phyloP scores from a whole-genome alignment of 192 early-diverging fungal species.

The Dispira simplex region DNA sequence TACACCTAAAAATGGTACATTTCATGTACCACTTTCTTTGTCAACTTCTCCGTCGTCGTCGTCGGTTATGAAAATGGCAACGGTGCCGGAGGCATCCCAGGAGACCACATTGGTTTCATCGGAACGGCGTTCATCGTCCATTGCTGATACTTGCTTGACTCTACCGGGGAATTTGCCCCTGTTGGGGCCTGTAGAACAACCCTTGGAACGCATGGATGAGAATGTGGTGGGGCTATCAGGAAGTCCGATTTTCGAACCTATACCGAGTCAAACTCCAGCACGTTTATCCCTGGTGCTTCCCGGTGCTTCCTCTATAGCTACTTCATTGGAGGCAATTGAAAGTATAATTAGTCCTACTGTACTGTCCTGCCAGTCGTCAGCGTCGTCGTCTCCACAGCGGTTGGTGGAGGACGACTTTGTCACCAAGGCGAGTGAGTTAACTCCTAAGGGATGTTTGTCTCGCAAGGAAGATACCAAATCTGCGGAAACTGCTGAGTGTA shows the following conservation, averaged over 20 bases:
- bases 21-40: too few relatives aligned
- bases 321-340: too few relatives aligned
- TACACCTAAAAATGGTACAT: too few relatives aligned
- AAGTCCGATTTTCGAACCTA: neutral
- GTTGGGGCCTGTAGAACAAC: neutral
- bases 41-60: too few relatives aligned
- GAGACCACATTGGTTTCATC: neutral
- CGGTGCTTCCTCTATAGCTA: too few relatives aligned
- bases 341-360: neutral
- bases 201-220: neutral
- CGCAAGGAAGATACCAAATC: neutral
- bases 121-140: neutral
- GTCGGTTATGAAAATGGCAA: too few relatives aligned
- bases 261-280: conserved; percentile 1
- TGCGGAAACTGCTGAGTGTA: neutral
- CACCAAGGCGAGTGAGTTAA: neutral
- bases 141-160: too few relatives aligned
- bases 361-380: neutral
- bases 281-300: conserved; percentile 1
- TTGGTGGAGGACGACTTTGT: neutral
- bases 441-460: neutral
- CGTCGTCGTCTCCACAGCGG: neutral
- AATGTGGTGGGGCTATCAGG: neutral
- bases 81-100: neutral
- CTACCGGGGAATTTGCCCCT: neutral